These are phyloP conservation scores for Parafenestella ontariensis DNA, from an alignment of 2,329 filamentous ascomycete genomes.

Conservation along the genomic window DNA sequence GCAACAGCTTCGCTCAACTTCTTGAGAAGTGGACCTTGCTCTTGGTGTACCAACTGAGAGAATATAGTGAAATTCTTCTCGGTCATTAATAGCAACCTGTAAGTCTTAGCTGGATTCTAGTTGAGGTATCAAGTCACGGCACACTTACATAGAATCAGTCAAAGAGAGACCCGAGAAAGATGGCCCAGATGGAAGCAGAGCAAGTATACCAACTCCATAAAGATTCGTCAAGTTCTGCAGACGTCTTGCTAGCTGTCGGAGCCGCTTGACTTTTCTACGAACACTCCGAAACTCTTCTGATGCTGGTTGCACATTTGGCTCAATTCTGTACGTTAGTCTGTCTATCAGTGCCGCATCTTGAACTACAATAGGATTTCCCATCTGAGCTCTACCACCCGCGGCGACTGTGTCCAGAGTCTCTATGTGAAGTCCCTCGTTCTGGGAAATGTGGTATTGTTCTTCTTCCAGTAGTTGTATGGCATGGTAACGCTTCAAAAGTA, in stretches of 20 bases:
- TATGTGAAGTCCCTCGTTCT: background rate
- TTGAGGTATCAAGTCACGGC: background rate
- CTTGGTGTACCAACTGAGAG: background rate
- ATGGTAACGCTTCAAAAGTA: background rate
- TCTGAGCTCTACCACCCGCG: background rate
- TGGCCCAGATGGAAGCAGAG: slow-evolving; percentile 8
- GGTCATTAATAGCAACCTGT: background rate
- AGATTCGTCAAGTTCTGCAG: slow-evolving; percentile 1
- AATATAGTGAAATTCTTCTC: background rate
- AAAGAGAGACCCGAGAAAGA: slow-evolving; percentile 6
- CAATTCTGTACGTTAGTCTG: background rate
- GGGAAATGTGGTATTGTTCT: background rate
- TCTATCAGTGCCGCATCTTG: background rate
- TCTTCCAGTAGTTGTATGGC: background rate
- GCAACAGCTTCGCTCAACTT: background rate
- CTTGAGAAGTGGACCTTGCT: background rate
- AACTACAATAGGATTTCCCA: background rate
- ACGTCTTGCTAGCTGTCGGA: background rate
- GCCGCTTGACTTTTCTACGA: slow-evolving; percentile 3
- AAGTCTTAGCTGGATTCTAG: background rate
- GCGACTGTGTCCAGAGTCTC: background rate
- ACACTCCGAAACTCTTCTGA: background rate
- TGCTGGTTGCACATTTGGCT: background rate
- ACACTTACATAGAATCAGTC: slow-evolving; percentile 7
- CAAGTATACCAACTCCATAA: slow-evolving; percentile 7